Conservation (phyloP, 495 filamentous ascomycete genomes). For the Hypoxylon fragiforme region DNA sequence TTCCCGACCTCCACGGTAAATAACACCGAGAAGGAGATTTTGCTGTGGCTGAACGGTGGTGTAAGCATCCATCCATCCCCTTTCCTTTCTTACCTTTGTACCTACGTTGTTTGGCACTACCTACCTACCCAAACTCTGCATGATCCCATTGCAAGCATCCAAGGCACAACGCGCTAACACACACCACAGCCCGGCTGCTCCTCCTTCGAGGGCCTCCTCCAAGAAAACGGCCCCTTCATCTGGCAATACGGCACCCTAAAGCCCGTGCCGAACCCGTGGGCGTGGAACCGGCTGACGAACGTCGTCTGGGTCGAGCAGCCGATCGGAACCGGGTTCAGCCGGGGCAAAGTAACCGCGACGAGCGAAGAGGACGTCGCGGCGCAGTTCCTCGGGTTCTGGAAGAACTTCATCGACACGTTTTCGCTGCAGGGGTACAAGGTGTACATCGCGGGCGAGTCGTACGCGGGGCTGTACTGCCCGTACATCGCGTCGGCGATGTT, state of each 20-base stretch:
- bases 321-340: constrained; percentile 73
- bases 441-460: constrained; percentile 71
- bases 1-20: constrained; percentile 61
- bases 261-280: constrained; percentile 63
- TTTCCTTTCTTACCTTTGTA: too few species aligned
- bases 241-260: constrained; percentile 64
- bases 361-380: constrained; percentile 67
- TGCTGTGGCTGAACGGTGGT: constrained; percentile 61
- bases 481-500: constrained; percentile 82
- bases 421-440: constrained; percentile 64
- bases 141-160: too few species aligned
- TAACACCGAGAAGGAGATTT: constrained; percentile 63
- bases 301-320: constrained; percentile 75
- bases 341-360: constrained; percentile 63
- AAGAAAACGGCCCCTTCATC: constrained; percentile 67
- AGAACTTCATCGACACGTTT: constrained; percentile 71
- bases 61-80: constrained; percentile 23
- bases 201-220: constrained; percentile 67
- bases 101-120: too few species aligned
- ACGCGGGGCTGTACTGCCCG: constrained; percentile 77
- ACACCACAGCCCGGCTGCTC: constrained; percentile 58
- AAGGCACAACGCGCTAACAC: not conserved
- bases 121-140: too few species aligned
- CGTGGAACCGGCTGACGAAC: constrained; percentile 70
- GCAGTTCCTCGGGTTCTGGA: constrained; percentile 74